phyloP scores from a whole-genome alignment of 73 alveolate species.

The Paramecium sexaurelia region DNA sequence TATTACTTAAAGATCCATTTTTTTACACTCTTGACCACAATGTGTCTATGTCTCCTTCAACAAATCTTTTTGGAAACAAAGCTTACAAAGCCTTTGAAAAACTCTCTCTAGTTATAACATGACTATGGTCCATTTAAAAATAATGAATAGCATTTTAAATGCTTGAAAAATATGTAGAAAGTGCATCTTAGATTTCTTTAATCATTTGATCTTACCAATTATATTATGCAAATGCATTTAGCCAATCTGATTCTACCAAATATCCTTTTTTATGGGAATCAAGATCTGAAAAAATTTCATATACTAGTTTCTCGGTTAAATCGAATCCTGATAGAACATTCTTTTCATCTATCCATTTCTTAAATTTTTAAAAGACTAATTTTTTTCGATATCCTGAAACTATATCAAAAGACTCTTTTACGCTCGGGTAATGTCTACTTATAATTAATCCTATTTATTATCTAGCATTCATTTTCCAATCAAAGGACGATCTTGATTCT shows the following conservation, averaged over 20 bases:
- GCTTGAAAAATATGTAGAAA: constrained; percentile 74
- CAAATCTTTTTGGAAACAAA: constrained; percentile 75
- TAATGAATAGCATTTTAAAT: constrained; percentile 81
- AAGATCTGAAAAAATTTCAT: constrained; percentile 80
- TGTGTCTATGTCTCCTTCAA: constrained; percentile 65
- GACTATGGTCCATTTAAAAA: constrained; percentile 67
- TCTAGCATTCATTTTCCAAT: constrained; percentile 85
- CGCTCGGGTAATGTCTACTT: constrained; percentile 71
- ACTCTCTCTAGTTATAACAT: constrained; percentile 56
- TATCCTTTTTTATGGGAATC: constrained; percentile 93
- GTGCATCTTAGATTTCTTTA: constrained; percentile 78
- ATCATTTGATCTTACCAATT: constrained; percentile 73
- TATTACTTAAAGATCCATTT: constrained; percentile 63
- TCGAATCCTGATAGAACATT: constrained; percentile 86
- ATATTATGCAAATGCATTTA: constrained; percentile 72
- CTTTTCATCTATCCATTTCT: constrained; percentile 72
- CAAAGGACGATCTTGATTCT: constrained; percentile 73
- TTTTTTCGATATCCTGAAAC: constrained; percentile 73
- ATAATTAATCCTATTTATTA: constrained; percentile 78
- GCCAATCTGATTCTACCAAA: constrained; percentile 82
- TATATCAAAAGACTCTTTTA: constrained; percentile 74
- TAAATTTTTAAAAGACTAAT: constrained; percentile 74
- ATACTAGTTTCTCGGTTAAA: constrained; percentile 75
- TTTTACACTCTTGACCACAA: constrained; percentile 72
- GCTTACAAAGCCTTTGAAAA: constrained; percentile 73